Conservation (phyloP, 305 asterid species). For the Solanum chacoense region DNA sequence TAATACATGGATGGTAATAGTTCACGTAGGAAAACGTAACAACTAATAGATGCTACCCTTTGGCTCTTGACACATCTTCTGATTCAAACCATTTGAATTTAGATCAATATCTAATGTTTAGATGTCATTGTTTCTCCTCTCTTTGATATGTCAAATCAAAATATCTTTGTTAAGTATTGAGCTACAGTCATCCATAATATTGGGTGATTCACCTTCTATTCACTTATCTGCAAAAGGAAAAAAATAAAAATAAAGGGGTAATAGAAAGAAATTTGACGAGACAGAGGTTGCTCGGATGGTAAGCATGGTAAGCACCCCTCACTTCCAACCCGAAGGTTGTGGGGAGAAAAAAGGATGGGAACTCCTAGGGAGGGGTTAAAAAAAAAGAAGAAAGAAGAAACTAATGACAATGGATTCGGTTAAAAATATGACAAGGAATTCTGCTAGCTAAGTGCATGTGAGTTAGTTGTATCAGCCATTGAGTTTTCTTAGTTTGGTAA, state of each 20-base stretch:
- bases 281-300: neutral
- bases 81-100: neutral
- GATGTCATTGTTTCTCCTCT: neutral
- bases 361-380: too few species aligned
- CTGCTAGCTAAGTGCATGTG: neutral
- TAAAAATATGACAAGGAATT: neutral
- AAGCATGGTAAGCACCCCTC: neutral
- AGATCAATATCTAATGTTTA: neutral
- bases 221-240: neutral
- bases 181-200: neutral
- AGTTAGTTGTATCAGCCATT: neutral
- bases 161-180: neutral
- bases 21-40: neutral
- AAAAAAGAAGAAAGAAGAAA: neutral
- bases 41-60: neutral
- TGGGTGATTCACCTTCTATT: neutral
- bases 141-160: neutral
- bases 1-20: neutral
- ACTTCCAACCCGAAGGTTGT: too few species aligned
- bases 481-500: neutral
- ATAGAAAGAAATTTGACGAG: neutral
- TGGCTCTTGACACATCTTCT: neutral
- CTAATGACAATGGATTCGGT: neutral
- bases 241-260: neutral
- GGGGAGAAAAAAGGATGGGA: too few species aligned